Base-by-base conservation (phyloP, 202 grass and related monocot genomes). In the Schoenoplectus tabernaemontani region DNA sequence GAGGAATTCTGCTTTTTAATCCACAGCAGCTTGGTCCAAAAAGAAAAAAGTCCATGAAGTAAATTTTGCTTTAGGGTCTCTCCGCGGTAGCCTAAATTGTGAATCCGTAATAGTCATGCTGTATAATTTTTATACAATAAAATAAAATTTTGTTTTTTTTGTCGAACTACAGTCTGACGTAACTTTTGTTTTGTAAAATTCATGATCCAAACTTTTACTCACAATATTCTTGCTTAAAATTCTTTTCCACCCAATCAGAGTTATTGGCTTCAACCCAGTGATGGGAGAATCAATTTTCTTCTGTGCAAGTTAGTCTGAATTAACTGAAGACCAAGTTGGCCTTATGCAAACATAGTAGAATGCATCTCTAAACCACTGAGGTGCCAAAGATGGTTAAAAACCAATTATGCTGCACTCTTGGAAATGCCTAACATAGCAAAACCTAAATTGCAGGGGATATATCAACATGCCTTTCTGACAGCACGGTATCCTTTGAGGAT, bases 401-500 rank as follows among this genome's bases (percentile, higher is more conserved):
- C 17, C 16, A 7, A 11, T 48, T 10, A 72, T 42, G 12, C 24
- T 50, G 24, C 13, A 32, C 24, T 3, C 19, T 15, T 46, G 39
- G 19, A 23, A 42, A 70, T 23, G 47, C 10, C 20, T 46, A 70
- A 70, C 20, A 70, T 23, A 11, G 3, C 34, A 3, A 47, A 74
- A 61, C 3, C 13, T 17, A 60, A 36, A 57, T 57, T 77, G 5
- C 81, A 98, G 95, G 95, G 77, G 86, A 95, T 48, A 53, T 86
- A 64, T 95, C 91, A 0, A 84, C 81, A 51, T 94, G 88, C 76
- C 86, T 84, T 57, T 95, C 91, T 9, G 95, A 98, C 10, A 82
- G 87, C 28, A 81, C 89, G n/a, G 81, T 95, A 42, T 63, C 58
- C 1, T 98, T 98, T 17, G 95, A 98, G 76, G 95, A 98, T 16